Percentiles rank a stretch among this genome's conserved stretches.
phyloP scores from a whole-genome alignment of 805 yeast species.

The Metschnikowia borealis region DNA sequence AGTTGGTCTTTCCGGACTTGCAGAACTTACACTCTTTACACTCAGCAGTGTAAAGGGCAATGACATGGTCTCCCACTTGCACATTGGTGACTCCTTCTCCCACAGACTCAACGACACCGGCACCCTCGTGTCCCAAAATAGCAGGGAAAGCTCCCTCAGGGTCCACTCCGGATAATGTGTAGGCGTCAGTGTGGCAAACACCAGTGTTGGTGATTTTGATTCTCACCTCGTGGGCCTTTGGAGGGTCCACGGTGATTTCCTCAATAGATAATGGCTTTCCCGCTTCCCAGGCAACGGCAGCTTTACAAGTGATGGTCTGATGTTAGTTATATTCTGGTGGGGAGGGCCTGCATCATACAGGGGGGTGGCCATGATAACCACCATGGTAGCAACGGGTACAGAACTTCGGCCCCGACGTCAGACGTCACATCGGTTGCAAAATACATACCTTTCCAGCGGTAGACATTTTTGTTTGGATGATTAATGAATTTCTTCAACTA shows the following conservation, averaged over 20 bases:
- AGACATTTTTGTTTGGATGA: conserved; percentile 9
- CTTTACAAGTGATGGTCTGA: conserved; percentile 74
- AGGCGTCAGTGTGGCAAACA: conserved; percentile 98
- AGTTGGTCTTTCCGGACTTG: conserved; percentile 89
- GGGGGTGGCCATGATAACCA: not conserved
- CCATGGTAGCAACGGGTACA: not conserved
- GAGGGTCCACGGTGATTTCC: conserved; percentile 86
- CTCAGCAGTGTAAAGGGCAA: conserved; percentile 95
- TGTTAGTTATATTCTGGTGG: conserved; percentile 9
- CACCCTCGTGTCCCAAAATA: conserved; percentile 96
- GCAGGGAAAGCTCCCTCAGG: conserved; percentile 97
- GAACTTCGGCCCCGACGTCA: not conserved
- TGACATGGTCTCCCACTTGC: conserved; percentile 89
- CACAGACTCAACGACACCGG: conserved; percentile 90
- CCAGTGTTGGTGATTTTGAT: conserved; percentile 85
- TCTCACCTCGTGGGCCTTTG: conserved; percentile 96
- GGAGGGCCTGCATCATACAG: not conserved
- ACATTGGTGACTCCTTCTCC: conserved; percentile 93
- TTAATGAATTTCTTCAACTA: not conserved
- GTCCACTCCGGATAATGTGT: conserved; percentile 89
- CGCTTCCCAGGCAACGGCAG: conserved; percentile 98
- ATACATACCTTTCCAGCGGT: conserved; percentile 27
- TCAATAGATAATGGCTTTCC: conserved; percentile 79
- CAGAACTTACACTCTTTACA: conserved; percentile 95
- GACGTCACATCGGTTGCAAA: not conserved